Conservation (phyloP, 805 yeast species). For the Kuraishia ogatae region DNA sequence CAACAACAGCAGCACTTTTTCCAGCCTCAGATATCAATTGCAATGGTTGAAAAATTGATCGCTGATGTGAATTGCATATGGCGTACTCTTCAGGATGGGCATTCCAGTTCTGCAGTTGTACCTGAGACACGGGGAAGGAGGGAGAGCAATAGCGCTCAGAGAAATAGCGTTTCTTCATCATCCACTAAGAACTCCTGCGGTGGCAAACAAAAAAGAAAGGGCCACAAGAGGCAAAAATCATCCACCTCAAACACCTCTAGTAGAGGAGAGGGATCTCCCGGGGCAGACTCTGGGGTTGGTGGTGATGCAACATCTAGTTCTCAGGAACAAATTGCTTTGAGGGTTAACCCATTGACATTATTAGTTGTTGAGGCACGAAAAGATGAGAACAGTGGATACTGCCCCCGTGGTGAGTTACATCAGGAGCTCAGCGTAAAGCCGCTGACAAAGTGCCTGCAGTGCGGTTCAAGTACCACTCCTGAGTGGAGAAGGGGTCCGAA, state of each 20-base stretch:
- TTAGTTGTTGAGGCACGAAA: neutral
- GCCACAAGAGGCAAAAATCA: neutral
- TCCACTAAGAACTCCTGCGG: neutral
- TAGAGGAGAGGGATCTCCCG: neutral
- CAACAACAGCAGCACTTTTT: neutral
- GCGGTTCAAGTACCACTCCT: conserved; percentile 66
- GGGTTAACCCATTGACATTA: neutral
- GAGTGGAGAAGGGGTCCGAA: conserved; percentile 83
- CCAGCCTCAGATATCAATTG: neutral
- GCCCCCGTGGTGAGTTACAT: conserved; percentile 23
- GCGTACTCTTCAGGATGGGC: neutral
- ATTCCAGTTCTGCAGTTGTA: neutral
- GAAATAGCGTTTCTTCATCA: neutral
- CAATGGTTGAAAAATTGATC: neutral
- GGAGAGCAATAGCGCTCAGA: neutral
- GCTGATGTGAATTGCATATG: neutral
- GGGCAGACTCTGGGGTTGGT: neutral
- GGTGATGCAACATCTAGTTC: neutral
- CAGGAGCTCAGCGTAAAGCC: conserved; percentile 24
- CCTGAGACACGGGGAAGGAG: neutral
- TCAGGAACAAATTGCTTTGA: neutral
- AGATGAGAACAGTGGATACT: conserved; percentile 8
- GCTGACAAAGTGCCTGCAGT: conserved; percentile 46
- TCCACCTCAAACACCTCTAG: neutral
- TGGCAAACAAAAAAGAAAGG: neutral